A percentile compares a stretch with the other conserved stretches of the same genome.
phyloP scores from a whole-genome alignment of 2,329 filamentous ascomycete genomes.

The Davidsoniella eucalypti region DNA sequence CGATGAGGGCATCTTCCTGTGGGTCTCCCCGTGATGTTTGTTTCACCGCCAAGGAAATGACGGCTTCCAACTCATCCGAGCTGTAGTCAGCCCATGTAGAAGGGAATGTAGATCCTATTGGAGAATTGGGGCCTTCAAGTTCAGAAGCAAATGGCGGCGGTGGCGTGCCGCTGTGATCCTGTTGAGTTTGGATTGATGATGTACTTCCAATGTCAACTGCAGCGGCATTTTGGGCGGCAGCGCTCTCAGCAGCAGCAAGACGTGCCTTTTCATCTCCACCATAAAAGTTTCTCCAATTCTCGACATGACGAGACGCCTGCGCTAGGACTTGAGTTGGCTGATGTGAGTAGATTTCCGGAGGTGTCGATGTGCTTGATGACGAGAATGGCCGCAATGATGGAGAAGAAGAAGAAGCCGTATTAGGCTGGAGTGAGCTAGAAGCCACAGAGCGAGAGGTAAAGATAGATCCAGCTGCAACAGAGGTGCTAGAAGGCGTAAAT shows the following conservation, averaged over 20 bases:
- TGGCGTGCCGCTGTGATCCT: too few relatives aligned
- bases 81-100: not conserved
- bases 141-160: too few relatives aligned
- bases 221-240: not conserved
- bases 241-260: not conserved
- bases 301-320: not conserved
- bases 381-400: too few relatives aligned
- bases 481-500: not conserved
- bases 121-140: not conserved
- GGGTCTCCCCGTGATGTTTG: constrained; percentile 1
- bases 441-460: too few relatives aligned
- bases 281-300: constrained; percentile 1
- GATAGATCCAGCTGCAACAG: not conserved
- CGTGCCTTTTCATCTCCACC: constrained; percentile 1
- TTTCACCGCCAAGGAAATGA: not conserved
- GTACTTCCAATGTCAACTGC: not conserved
- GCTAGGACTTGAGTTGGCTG: not conserved
- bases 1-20: constrained; percentile 5
- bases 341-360: not conserved
- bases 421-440: too few relatives aligned
- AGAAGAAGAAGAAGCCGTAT: too few relatives aligned
- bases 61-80: not conserved
- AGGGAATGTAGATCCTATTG: not conserved
- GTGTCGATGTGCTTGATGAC: not conserved
- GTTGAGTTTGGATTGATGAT: too few relatives aligned